phyloP scores from a whole-genome alignment of 805 yeast species.

The Suhomyces faveliae region DNA sequence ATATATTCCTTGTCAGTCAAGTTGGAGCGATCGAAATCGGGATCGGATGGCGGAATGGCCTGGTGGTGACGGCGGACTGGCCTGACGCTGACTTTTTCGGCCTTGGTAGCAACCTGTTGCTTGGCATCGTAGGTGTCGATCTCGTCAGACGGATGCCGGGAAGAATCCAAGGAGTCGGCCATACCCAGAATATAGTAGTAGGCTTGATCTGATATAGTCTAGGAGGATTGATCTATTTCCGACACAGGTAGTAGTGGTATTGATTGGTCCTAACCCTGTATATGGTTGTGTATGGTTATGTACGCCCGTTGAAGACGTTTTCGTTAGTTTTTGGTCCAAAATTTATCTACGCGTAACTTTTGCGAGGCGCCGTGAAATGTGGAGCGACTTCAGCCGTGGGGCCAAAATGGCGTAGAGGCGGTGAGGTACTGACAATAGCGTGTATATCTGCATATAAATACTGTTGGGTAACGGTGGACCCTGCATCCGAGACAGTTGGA shows the following conservation, averaged over 20 bases:
- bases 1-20: slow-evolving; percentile 31
- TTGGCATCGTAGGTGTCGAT: not conserved
- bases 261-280: not conserved
- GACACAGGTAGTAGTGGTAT: not conserved
- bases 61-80: slow-evolving; percentile 4
- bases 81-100: slow-evolving; percentile 1
- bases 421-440: not conserved
- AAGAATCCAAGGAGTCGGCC: not conserved
- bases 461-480: too few relatives aligned
- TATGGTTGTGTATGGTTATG: not conserved
- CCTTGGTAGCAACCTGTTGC: slow-evolving; percentile 1
- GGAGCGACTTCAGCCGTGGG: slow-evolving; percentile 1
- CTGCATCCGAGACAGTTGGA: too few relatives aligned
- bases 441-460: too few relatives aligned
- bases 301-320: not conserved
- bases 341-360: not conserved
- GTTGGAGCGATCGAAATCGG: slow-evolving; percentile 31
- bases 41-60: slow-evolving; percentile 31
- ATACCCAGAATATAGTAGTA: not conserved
- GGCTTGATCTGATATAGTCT: not conserved
- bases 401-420: not conserved
- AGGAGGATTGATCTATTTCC: not conserved
- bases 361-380: slow-evolving; percentile 2
- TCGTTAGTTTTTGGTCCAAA: not conserved
- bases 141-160: not conserved